Base-by-base conservation (phyloP, 2,329 filamentous ascomycete species). In the Botrytis squamosa region DNA sequence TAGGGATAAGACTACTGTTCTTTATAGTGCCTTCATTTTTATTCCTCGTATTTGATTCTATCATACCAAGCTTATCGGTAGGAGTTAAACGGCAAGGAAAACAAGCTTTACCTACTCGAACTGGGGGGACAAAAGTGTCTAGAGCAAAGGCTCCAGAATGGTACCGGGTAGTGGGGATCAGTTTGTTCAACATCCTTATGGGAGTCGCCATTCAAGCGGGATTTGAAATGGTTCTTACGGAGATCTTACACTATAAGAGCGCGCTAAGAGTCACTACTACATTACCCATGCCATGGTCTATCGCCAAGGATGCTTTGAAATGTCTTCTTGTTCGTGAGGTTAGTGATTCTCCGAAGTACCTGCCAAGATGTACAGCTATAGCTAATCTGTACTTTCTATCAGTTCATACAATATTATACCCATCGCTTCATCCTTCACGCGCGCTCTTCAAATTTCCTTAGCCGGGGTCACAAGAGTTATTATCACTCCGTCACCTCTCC, bases 401-500 rank as follows among this genome's bases (percentile, higher is more conserved):
- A 93, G 84, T 79, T 89, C 10, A 80, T 94, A 18, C 88, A 90
- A 73, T 97, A 97, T 81, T 87, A 89, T 78, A 86, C 93, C 77
- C 94, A 97, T 83, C 90, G 92, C 70, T 88, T 88, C 79, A 74
- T 91, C 40, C 86, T 97, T 14, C 94, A 97, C 82, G 62, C 80
- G 76, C 38, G 82, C 80, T 77, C 81, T 0, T 78, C 79, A 25
- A 78, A 74, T 44, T 81, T 79, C 42, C 74, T 88, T 38, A 83
- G 84, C 12, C 80, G 77, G 9, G 82, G 86, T 69, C 85, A 89
- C 80, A 75, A 79, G 66, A 69, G 78, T 71, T 86, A 85, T 79
- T 84, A 84, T 78, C 89, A 93, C 82, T 82, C 85, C 66, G 83
- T 88, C 73, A 81, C 81, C 38, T 85, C 87, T 2, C 88, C 90